A percentile compares a stretch with the other conserved stretches of the same genome.
Evolutionary conservation across 1,284 basidiomycete genomes (phyloP).

Genomic region (Farysia itapuensis): DNA sequence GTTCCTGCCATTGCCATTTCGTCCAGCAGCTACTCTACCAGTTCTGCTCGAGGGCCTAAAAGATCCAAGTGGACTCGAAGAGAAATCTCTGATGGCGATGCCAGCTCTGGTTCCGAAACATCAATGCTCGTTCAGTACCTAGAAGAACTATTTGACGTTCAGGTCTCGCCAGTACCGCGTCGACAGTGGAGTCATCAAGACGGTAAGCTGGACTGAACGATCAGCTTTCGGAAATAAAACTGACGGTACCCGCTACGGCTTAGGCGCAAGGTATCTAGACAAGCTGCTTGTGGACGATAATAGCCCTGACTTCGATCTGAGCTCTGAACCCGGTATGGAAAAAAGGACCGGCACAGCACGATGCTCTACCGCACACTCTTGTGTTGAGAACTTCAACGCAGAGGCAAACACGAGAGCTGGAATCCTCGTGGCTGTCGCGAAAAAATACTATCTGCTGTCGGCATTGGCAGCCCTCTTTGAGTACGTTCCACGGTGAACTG

Average conservation of each 20-base stretch:
- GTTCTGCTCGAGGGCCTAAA: too few species aligned
- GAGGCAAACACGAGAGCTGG: slow-evolving; percentile 27
- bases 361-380: slow-evolving; percentile 69
- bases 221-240: too few species aligned
- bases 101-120: neutral
- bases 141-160: slow-evolving; percentile 70
- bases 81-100: neutral
- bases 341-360: neutral
- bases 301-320: neutral
- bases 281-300: slow-evolving; percentile 76
- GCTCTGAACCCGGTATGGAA: neutral
- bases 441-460: slow-evolving; percentile 81
- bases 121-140: slow-evolving; percentile 70
- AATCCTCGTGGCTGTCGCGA: slow-evolving; percentile 22
- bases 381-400: slow-evolving; percentile 47
- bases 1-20: slow-evolving; percentile 7
- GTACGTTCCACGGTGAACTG: slow-evolving; percentile 45
- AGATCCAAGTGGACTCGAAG: too few species aligned
- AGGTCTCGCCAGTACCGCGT: slow-evolving; percentile 71
- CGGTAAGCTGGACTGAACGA: slow-evolving; percentile 65
- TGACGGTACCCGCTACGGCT: too few species aligned
- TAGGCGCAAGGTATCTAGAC: slow-evolving; percentile 75
- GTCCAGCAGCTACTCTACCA: too few species aligned
- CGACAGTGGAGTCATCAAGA: slow-evolving; percentile 78
- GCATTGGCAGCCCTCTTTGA: slow-evolving; percentile 83